Evolutionary conservation across 1,139 yeast species (phyloP).

Genomic region (Taiozyma sp.): DNA sequence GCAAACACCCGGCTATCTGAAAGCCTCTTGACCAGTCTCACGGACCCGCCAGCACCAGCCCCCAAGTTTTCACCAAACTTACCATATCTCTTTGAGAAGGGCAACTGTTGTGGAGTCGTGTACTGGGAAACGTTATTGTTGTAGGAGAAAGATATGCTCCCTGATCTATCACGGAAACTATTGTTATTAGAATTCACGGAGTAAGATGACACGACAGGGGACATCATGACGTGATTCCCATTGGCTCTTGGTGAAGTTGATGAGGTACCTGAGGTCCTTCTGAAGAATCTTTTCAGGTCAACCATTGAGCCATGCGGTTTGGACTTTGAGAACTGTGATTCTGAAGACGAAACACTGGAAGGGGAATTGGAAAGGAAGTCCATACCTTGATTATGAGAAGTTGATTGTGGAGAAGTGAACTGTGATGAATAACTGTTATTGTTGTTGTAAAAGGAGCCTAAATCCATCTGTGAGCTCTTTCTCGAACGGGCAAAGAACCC

Average conservation of each 20-base stretch:
- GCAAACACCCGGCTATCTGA: slow-evolving; percentile 77
- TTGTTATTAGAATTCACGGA: slow-evolving; percentile 15
- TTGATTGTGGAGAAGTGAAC: neutral
- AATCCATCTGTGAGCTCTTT: slow-evolving; percentile 21
- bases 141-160: slow-evolving; percentile 21
- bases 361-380: slow-evolving; percentile 20
- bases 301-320: slow-evolving; percentile 67
- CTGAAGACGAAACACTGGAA: slow-evolving; percentile 23
- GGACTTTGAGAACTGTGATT: slow-evolving; percentile 27
- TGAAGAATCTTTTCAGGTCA: slow-evolving; percentile 58
- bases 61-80: slow-evolving; percentile 85
- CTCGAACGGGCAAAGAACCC: slow-evolving; percentile 21
- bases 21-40: slow-evolving; percentile 65
- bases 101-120: slow-evolving; percentile 30
- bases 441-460: slow-evolving; percentile 22
- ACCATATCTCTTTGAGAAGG: slow-evolving; percentile 74
- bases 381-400: slow-evolving; percentile 5
- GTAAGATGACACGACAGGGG: slow-evolving; percentile 24
- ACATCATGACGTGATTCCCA: slow-evolving; percentile 12
- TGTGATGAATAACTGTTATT: slow-evolving; percentile 15
- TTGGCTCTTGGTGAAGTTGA: slow-evolving; percentile 3
- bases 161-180: slow-evolving; percentile 20
- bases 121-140: slow-evolving; percentile 25
- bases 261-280: slow-evolving; percentile 29
- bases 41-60: slow-evolving; percentile 97